phyloP scores from a whole-genome alignment of 192 early-diverging fungal genomes.

The Jimgerdemannia lactiflua region DNA sequence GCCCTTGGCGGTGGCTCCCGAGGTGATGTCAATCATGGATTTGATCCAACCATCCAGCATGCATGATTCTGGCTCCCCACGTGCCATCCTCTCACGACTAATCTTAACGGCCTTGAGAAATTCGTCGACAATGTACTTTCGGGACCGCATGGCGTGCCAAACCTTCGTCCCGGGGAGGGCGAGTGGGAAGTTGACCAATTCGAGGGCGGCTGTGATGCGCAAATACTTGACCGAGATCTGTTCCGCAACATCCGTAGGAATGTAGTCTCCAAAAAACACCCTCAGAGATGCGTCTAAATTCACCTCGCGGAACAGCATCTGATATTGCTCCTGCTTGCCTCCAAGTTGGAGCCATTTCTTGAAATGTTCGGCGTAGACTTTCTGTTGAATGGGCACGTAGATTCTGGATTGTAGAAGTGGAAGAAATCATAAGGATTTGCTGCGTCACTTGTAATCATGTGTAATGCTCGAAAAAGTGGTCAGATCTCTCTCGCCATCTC shows the following conservation, averaged over 20 bases:
- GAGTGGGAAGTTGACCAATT: constrained; percentile 42
- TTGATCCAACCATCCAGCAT: constrained; percentile 39
- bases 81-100: constrained; percentile 25
- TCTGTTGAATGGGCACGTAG: constrained; percentile 32
- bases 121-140: constrained; percentile 39
- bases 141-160: constrained; percentile 35
- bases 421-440: background rate
- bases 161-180: constrained; percentile 44
- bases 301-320: constrained; percentile 37
- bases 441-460: background rate
- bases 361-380: constrained; percentile 38
- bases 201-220: constrained; percentile 42
- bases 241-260: constrained; percentile 23
- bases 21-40: constrained; percentile 13
- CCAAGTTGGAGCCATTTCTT: constrained; percentile 28
- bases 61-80: constrained; percentile 19
- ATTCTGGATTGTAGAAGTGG: constrained; percentile 11
- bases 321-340: constrained; percentile 28
- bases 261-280: constrained; percentile 37
- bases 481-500: background rate
- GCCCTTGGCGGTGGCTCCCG: background rate
- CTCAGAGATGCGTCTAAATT: constrained; percentile 41
- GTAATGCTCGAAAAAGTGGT: constrained; percentile 1
- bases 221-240: constrained; percentile 39
- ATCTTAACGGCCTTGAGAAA: constrained; percentile 36